Base-by-base conservation (phyloP, 2,329 filamentous ascomycete genomes). In the Graphium sp. region DNA sequence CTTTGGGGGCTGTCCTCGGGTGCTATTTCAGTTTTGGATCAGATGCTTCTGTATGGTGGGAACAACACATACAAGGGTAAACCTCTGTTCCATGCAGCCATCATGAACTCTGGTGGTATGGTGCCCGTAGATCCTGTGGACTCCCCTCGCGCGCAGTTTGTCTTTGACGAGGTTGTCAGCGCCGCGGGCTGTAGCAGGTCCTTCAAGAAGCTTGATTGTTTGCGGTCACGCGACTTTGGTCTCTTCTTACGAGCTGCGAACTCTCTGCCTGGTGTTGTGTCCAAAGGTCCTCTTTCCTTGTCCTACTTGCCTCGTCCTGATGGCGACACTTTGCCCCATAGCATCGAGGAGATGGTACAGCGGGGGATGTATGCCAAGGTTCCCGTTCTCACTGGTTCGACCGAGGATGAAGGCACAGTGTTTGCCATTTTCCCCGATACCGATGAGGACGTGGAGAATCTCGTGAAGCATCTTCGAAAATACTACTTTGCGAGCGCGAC, bases 401-500 rank as follows among this genome's bases (percentile, higher is more conserved):
- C 71, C 45, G 68, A 76, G 52, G 72, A 78, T 41, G 73, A 78
- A 43, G 70, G 70, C 6, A 74, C 72, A 0, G 44, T 77, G 5
- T 76, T 77, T 43, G 56, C 65, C 5, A 52, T 76, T 11, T 60
- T 63, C 38, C 66, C 70, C 30, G 39, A 45, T 16, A 74, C 74
- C 41, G 52, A 77, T 23, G 68, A 59, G 10, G 73, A 61, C 2
- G 62, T 53, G 2, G 49, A 47, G 0, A 46, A 69, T 4, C 34
- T 78, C 0, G 52, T 60, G 6, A 46, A 54, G 3, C 77, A 78
- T 39, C 41, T 78, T 17, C 40, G 47, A 1, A 38, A 41, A 2
- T 40, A 60, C 28, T 73, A 63, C 49, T 74, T 71, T 51, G 18
- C 24, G 44, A 54, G 29, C 40, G 54, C 29, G 48, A 10, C 46